Conservation (phyloP, 108 stramenopile species). For the Cyclotella baltica region DNA sequence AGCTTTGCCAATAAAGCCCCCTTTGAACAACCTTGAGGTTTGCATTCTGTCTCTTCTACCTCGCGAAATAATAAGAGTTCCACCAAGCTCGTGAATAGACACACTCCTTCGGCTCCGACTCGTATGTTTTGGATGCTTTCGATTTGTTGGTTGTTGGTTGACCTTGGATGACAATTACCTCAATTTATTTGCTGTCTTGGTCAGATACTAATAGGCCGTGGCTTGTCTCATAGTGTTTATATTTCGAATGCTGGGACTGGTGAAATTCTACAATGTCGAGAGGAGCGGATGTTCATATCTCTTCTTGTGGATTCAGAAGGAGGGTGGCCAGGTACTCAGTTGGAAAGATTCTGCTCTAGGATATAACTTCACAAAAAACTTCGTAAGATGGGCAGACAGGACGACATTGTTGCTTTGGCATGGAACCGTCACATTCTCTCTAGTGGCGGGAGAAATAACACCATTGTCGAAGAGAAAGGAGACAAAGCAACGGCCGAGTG, state of each 20-base stretch:
- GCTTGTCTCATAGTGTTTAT: conserved; percentile 96
- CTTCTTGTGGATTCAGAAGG: conserved; percentile 91
- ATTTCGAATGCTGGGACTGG: conserved; percentile 98
- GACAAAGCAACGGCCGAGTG: too few relatives aligned
- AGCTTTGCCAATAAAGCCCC: conserved; percentile 97
- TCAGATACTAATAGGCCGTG: conserved; percentile 92
- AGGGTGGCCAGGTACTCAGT: conserved; percentile 70
- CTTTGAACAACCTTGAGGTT: conserved; percentile 94
- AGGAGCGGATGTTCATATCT: conserved; percentile 93
- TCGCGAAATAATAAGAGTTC: conserved; percentile 67
- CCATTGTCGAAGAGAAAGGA: conserved; percentile 94
- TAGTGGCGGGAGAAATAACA: conserved; percentile 90
- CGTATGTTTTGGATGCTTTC: conserved; percentile 98
- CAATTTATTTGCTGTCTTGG: conserved; percentile 97
- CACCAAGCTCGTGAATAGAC: conserved; percentile 52
- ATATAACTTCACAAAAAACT: conserved; percentile 85
- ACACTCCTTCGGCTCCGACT: conserved; percentile 94
- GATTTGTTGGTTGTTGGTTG: too few relatives aligned
- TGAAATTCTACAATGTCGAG: conserved; percentile 88
- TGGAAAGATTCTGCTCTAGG: conserved; percentile 87
- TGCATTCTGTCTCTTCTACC: conserved; percentile 90
- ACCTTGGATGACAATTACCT: conserved; percentile 99
- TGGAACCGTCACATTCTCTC: conserved; percentile 97
- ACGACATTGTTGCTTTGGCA: conserved; percentile 93
- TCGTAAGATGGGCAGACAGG: conserved; percentile 96